Percentiles rank a stretch among this genome's conserved stretches.
These are phyloP conservation scores for Glaciozyma martinii DNA, from an alignment of 768 basidiomycete species.

Conservation along the genomic window DNA sequence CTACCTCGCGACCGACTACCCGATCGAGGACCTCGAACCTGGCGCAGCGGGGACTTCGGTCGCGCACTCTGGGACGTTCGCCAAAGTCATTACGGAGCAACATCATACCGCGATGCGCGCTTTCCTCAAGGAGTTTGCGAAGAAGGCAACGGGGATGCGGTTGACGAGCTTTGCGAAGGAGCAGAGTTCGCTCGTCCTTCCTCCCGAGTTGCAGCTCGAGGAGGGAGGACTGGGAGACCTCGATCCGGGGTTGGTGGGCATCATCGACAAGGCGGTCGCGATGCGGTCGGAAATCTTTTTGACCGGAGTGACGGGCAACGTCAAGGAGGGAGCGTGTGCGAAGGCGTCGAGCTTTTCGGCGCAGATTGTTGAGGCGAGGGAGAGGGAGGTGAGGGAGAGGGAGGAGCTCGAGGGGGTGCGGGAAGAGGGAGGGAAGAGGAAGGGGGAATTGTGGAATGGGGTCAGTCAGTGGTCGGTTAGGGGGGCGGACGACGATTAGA, in stretches of 20 bases:
- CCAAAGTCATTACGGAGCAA: constrained; percentile 41
- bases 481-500: constrained; percentile 1
- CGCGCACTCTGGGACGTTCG: constrained; percentile 47
- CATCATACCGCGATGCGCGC: constrained; percentile 47
- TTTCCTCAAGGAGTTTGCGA: constrained; percentile 45
- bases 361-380: constrained; percentile 48
- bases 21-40: constrained; percentile 36
- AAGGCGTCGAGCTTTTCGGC: constrained; percentile 48
- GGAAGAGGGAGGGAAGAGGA: not conserved
- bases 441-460: constrained; percentile 15
- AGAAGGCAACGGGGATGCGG: constrained; percentile 39
- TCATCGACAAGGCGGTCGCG: constrained; percentile 53
- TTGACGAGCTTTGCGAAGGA: constrained; percentile 47
- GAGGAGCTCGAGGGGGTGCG: constrained; percentile 29
- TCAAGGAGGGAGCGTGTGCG: constrained; percentile 19
- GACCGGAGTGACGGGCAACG: constrained; percentile 39
- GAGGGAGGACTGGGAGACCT: constrained; percentile 25
- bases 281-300: constrained; percentile 49
- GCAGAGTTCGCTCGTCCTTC: constrained; percentile 32
- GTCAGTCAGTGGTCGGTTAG: not conserved
- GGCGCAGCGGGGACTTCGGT: constrained; percentile 25
- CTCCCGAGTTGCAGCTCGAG: not conserved
- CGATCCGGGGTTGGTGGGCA: constrained; percentile 50
- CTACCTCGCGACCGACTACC: constrained; percentile 56
- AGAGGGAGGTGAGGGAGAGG: constrained; percentile 33